Base-by-base conservation (phyloP, 2,329 filamentous ascomycete genomes). In the Graphilbum fragrans region DNA sequence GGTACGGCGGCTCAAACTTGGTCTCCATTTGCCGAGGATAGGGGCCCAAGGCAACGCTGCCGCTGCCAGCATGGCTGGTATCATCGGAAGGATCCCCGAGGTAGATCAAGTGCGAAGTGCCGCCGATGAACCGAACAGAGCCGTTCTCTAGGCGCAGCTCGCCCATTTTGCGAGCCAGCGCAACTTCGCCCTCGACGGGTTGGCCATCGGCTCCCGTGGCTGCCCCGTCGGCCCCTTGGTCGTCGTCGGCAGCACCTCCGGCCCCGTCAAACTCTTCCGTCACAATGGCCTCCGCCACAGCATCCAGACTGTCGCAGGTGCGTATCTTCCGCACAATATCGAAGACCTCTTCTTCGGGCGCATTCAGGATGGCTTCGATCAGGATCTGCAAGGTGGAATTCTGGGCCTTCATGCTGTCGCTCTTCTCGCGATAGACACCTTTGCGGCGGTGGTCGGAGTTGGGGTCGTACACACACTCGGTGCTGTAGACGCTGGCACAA, bases 401-500 rank as follows among this genome's bases (percentile, higher is more conserved):
- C 47, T 79, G 79, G 19, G 87, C 88, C 63, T 93, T 93, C 58
- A 90, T 72, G 55, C 77, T 86, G 59, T 94, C 88, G 20, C 83
- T 77, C 59, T 94, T 92, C 61, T 94, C 87, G 55, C 90, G 88
- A 60, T 96, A 96, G 38, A 96, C 92, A 45, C 92, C 92, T 59
- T 96, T 96, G 39, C 92, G 81, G 38, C 92, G 82, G 59, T 95
- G 88, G 59, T 98, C 92, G 44, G 88, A 94, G 56, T 88, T 93
- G 4, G 88, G 90, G 56, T 96, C 90, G 67, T 96, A 96, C 49
- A 95, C 72, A 59, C 92, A 95, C 63, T 84, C 78, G 46, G 85
- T 92, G 46, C 78, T 76, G 57, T 98, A 96, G 41, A 96, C 90
- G 51, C 87, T 94, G 47, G 85, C 79, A 62, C 92, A 98, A n/a